A percentile compares a stretch with the other conserved stretches of the same genome.
phyloP scores from a whole-genome alignment of 352 stramenopile genomes.

The Pythium guiyangense region DNA sequence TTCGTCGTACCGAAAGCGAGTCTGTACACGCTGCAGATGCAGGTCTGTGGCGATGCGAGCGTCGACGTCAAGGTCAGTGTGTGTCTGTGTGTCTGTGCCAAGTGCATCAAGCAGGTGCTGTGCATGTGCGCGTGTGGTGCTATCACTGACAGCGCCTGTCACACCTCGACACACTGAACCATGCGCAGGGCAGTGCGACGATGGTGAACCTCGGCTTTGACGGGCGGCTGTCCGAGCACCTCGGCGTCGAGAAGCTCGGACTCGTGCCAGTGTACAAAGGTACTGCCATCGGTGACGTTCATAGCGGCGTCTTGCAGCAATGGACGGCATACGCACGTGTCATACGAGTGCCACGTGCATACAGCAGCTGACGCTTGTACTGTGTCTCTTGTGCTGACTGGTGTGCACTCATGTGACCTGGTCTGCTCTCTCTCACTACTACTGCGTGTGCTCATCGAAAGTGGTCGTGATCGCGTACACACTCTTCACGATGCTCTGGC shows the following conservation, averaged over 20 bases:
- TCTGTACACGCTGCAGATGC: conserved; percentile 40
- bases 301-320: too few relatives aligned
- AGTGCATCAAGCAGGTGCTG: conserved; percentile 12
- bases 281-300: conserved; percentile 7
- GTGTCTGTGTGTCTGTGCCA: conserved; percentile 11
- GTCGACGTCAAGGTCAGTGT: conserved; percentile 38
- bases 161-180: background rate
- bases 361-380: too few relatives aligned
- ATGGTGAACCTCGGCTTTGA: conserved; percentile 64
- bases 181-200: conserved; percentile 24
- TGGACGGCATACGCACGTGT: too few relatives aligned
- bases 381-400: background rate
- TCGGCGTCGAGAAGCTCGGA: conserved; percentile 56
- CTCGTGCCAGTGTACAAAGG: conserved; percentile 54
- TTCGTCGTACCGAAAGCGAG: conserved; percentile 1
- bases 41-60: conserved; percentile 45
- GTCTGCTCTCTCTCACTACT: too few relatives aligned
- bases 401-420: background rate
- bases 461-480: conserved; percentile 41
- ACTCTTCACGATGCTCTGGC: conserved; percentile 35
- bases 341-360: background rate
- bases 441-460: too few relatives aligned
- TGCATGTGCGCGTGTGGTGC: background rate
- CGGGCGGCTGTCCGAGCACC: conserved; percentile 45
- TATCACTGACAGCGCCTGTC: background rate